Percentiles rank a stretch among this genome's conserved stretches.
Conservation (phyloP, 169 alveolate species). For the Eimeria falciformis region DNA sequence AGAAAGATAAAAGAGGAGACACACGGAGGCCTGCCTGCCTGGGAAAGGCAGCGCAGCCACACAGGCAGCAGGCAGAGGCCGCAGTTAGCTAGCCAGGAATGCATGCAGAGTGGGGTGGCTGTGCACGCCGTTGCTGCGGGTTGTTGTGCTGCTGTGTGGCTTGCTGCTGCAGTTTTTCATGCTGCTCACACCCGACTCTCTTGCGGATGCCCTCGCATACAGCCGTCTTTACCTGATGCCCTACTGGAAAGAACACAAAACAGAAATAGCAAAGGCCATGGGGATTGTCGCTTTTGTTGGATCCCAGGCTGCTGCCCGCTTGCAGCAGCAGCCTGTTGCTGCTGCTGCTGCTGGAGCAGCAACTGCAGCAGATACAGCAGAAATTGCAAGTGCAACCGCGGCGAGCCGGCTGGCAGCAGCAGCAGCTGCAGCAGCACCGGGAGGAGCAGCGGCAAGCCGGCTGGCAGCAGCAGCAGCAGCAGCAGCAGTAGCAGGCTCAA, state of each 20-base stretch:
- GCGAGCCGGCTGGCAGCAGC: not conserved
- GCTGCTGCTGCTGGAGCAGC: constrained; percentile 6
- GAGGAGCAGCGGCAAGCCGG: not conserved
- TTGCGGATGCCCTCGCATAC: not conserved
- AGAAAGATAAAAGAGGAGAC: not conserved
- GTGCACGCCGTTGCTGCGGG: not conserved
- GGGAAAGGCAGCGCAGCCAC: too few species aligned
- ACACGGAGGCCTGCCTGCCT: too few species aligned
- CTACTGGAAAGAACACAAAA: not conserved
- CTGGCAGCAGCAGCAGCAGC: constrained; percentile 27
- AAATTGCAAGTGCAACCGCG: not conserved
- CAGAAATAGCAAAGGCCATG: not conserved
- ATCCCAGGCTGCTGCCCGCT: not conserved
- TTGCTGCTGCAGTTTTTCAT: not conserved
- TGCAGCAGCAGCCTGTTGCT: not conserved
- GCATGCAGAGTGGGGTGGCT: too few species aligned
- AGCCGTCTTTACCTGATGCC: not conserved
- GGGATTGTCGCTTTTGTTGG: not conserved
- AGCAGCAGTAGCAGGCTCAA: not conserved
- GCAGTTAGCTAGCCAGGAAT: too few species aligned
- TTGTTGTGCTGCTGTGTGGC: too few species aligned
- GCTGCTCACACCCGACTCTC: not conserved
- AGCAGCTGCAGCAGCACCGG: constrained; percentile 4
- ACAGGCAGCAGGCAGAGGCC: too few species aligned
- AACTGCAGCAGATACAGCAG: not conserved